phyloP scores from a whole-genome alignment of 306 rosid species.

The Lathyrus sativus region DNA sequence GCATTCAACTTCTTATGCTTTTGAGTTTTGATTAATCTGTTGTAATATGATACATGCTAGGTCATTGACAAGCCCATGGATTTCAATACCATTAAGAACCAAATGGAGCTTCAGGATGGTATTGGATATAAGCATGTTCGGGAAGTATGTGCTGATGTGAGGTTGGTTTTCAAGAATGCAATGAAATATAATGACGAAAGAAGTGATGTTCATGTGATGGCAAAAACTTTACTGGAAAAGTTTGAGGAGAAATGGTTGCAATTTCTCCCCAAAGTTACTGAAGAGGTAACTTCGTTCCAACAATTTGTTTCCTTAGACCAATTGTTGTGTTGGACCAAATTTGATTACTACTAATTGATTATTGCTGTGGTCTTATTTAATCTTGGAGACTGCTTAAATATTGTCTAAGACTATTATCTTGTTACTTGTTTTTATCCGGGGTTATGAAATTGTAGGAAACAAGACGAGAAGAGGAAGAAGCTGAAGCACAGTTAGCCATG shows the following conservation, averaged over 20 bases:
- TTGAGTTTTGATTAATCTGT: constrained; percentile 38
- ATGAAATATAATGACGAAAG: constrained; percentile 86
- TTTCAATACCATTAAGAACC: constrained; percentile 84
- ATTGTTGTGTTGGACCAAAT: constrained; percentile 19
- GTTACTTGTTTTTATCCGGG: constrained; percentile 29
- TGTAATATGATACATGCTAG: constrained; percentile 47
- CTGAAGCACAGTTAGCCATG: constrained; percentile 68
- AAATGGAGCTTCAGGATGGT: constrained; percentile 86
- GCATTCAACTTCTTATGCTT: constrained; percentile 8
- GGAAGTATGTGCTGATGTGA: constrained; percentile 78
- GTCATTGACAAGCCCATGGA: constrained; percentile 98
- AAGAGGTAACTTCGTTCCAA: constrained; percentile 61
- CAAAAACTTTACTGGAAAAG: constrained; percentile 79
- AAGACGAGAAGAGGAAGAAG: constrained; percentile 78
- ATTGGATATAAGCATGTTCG: constrained; percentile 84
- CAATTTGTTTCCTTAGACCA: constrained; percentile 4
- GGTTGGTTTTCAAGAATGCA: constrained; percentile 83
- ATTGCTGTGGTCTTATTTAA: constrained; percentile 16
- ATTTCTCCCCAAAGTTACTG: constrained; percentile 82
- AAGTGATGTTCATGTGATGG: constrained; percentile 91
- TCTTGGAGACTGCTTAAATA: background rate
- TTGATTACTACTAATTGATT: constrained; percentile 24
- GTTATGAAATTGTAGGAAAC: constrained; percentile 63
- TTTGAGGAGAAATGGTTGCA: constrained; percentile 95
- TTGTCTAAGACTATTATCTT: constrained; percentile 16